These are phyloP conservation scores for Lentinula lateritia DNA, from an alignment of 768 basidiomycete species.

Conservation along the genomic window DNA sequence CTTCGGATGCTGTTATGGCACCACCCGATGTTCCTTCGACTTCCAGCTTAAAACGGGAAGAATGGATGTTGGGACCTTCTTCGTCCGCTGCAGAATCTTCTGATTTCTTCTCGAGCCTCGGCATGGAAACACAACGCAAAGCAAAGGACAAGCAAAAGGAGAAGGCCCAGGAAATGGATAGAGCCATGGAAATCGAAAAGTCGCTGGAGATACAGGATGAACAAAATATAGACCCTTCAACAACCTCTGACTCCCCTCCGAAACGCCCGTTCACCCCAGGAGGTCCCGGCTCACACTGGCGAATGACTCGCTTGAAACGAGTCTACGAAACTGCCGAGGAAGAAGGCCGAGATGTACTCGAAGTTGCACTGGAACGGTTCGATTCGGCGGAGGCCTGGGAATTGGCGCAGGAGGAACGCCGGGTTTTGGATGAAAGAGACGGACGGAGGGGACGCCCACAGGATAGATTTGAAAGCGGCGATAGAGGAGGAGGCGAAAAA, in stretches of 20 bases:
- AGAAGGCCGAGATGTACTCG: slow-evolving; percentile 63
- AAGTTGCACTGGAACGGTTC: slow-evolving; percentile 86
- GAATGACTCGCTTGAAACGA: slow-evolving; percentile 92
- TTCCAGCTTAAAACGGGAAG: slow-evolving; percentile 59
- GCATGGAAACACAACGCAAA: slow-evolving; percentile 69
- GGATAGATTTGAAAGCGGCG: slow-evolving; percentile 25
- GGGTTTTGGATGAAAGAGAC: slow-evolving; percentile 79
- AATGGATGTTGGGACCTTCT: slow-evolving; percentile 81
- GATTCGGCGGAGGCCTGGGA: slow-evolving; percentile 81
- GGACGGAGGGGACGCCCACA: slow-evolving; percentile 32
- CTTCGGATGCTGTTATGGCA: slow-evolving; percentile 28
- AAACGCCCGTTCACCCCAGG: slow-evolving; percentile 64
- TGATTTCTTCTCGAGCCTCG: slow-evolving; percentile 89
- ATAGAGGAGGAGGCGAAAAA: slow-evolving; percentile 41
- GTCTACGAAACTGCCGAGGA: slow-evolving; percentile 90
- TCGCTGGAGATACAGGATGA: slow-evolving; percentile 57
- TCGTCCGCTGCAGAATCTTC: slow-evolving; percentile 41
- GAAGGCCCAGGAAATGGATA: slow-evolving; percentile 61
- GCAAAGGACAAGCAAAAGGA: slow-evolving; percentile 56
- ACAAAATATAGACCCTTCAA: slow-evolving; percentile 37
- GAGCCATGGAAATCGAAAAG: slow-evolving; percentile 20
- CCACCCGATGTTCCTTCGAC: slow-evolving; percentile 46
- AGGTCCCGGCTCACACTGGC: slow-evolving; percentile 92
- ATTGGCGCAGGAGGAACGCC: slow-evolving; percentile 83
- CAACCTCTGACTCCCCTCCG: slow-evolving; percentile 34